Percentiles rank a stretch among this genome's conserved stretches.
phyloP scores from a whole-genome alignment of 257 asterid genomes.

The Leptodermis oblonga region DNA sequence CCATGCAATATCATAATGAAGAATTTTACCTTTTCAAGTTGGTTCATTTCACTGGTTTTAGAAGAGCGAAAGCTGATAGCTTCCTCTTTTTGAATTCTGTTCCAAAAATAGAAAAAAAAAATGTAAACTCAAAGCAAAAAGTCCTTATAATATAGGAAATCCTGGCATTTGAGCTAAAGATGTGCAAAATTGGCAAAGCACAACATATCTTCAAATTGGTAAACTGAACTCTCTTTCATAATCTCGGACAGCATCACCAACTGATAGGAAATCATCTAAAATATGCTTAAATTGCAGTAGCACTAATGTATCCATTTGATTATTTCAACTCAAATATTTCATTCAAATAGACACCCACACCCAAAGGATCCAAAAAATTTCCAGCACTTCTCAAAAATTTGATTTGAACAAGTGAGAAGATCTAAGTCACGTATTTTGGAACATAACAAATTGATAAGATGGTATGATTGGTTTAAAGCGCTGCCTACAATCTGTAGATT shows the following conservation, averaged over 20 bases:
- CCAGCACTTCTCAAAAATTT: not conserved
- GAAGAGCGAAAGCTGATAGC: conserved; percentile 66
- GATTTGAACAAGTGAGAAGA: not conserved
- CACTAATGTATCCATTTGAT: not conserved
- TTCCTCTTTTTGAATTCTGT: conserved; percentile 77
- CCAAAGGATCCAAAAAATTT: not conserved
- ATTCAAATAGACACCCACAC: not conserved
- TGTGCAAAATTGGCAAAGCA: not conserved
- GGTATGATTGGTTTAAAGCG: not conserved
- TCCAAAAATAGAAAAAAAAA: conserved; percentile 23
- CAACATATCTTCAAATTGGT: not conserved
- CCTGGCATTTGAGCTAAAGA: not conserved
- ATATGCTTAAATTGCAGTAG: not conserved
- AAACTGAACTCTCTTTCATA: not conserved
- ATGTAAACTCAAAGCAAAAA: conserved; percentile 8
- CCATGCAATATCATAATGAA: conserved; percentile 2
- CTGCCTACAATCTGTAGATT: not conserved
- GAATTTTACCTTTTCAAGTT: conserved; percentile 62
- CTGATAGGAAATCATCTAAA: not conserved
- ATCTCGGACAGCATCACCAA: not conserved
- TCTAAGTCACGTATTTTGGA: not conserved
- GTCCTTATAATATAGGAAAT: not conserved
- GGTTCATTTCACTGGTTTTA: conserved; percentile 63
- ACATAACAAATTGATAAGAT: not conserved
- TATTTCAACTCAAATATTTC: not conserved